These are phyloP conservation scores for Grigorovia transvaalensis DNA, from an alignment of 805 yeast genomes.

Conservation along the genomic window DNA sequence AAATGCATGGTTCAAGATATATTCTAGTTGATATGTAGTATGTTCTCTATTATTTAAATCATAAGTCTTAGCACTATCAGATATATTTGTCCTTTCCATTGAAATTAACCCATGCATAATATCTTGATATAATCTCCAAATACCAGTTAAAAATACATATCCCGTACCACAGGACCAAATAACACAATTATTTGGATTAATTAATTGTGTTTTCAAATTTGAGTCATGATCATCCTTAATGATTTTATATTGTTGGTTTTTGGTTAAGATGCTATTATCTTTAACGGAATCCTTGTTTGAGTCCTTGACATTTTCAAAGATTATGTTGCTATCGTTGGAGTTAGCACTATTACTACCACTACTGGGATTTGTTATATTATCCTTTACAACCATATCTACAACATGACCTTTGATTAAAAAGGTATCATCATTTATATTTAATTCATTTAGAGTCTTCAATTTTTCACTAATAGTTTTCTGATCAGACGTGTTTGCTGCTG, in stretches of 20 bases:
- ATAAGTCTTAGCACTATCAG: neutral
- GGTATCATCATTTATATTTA: neutral
- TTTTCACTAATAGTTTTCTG: neutral
- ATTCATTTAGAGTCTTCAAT: neutral
- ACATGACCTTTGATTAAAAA: neutral
- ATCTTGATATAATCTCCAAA: slow-evolving; percentile 54
- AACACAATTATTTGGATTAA: slow-evolving; percentile 48
- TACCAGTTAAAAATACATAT: slow-evolving; percentile 76
- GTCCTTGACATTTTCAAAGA: neutral
- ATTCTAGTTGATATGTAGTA: slow-evolving; percentile 4
- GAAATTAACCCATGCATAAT: slow-evolving; percentile 22
- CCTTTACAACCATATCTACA: neutral
- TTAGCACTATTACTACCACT: neutral
- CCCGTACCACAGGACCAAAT: slow-evolving; percentile 84
- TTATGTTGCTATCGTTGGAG: neutral
- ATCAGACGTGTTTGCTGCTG: neutral
- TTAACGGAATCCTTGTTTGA: neutral
- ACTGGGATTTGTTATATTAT: too few species aligned
- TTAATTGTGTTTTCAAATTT: slow-evolving; percentile 10
- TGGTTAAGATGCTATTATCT: slow-evolving; percentile 11
- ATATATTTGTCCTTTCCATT: slow-evolving; percentile 2
- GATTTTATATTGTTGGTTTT: slow-evolving; percentile 25
- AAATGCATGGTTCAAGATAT: slow-evolving; percentile 14
- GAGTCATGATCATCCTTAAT: slow-evolving; percentile 17
- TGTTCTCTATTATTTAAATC: neutral